Evolutionary conservation across 2,329 filamentous ascomycete species (phyloP).

Genomic region (Botryosphaeria dothidea): DNA sequence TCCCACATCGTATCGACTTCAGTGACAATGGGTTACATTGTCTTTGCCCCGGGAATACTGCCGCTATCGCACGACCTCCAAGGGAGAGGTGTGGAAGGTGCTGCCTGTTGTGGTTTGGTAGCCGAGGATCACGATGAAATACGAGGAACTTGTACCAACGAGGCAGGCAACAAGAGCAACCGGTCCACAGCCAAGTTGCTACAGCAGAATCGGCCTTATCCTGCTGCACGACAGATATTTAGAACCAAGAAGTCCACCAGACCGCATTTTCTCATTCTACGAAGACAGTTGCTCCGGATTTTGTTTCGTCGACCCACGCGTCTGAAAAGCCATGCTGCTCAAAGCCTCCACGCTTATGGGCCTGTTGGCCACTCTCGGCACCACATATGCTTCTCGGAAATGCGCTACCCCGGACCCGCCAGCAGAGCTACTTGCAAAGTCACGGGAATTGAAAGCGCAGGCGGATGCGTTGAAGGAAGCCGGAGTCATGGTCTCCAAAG

Average conservation of each 20-base stretch:
- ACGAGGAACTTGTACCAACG: conserved; percentile 2
- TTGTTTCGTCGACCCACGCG: background rate
- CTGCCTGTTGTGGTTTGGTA: background rate
- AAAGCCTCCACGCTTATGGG: background rate
- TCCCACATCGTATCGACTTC: no score
- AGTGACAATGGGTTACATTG: no score
- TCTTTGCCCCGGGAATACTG: background rate
- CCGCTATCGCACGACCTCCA: background rate
- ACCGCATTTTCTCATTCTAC: background rate
- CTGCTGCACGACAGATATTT: background rate
- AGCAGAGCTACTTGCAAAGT: background rate
- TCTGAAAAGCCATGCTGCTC: background rate
- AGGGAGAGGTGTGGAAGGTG: background rate
- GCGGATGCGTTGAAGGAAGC: background rate
- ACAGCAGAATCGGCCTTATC: background rate
- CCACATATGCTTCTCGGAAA: background rate
- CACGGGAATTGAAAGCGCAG: background rate
- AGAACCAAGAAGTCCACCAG: background rate
- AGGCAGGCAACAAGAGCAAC: conserved; percentile 1
- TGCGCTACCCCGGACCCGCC: background rate
- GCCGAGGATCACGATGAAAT: background rate
- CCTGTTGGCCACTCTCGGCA: background rate
- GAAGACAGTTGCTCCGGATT: no score
- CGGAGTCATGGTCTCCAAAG: background rate
- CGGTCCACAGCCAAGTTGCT: background rate